Percentiles rank a stretch among this genome's conserved stretches.
Conservation (phyloP, 78 protist genomes). For the Cavenderia fasciculata region DNA sequence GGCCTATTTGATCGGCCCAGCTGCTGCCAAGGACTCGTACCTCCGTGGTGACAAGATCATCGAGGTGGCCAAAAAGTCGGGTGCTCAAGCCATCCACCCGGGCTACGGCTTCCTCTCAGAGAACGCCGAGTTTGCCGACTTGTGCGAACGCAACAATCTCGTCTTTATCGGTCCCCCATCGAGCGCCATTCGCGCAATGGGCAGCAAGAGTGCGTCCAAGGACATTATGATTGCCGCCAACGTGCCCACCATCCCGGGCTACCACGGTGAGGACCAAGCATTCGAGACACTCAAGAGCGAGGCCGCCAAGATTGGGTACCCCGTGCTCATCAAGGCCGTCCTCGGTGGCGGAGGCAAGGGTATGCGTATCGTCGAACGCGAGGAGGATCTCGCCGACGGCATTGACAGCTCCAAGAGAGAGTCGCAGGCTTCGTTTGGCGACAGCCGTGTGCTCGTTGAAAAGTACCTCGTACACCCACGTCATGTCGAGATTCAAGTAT, state of each 20-base stretch:
- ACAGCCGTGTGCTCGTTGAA: conserved; percentile 91
- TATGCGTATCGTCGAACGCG: conserved; percentile 85
- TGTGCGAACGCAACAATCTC: conserved; percentile 79
- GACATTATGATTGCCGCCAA: conserved; percentile 88
- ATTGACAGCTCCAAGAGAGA: conserved; percentile 89
- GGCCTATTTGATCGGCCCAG: conserved; percentile 84
- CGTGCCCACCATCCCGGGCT: conserved; percentile 90
- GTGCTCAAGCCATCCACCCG: conserved; percentile 97
- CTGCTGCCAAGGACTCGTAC: conserved; percentile 80
- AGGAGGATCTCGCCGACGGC: conserved; percentile 77
- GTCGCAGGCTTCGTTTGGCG: conserved; percentile 90
- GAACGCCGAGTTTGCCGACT: conserved; percentile 87
- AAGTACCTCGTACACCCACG: conserved; percentile 90
- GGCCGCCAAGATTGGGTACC: conserved; percentile 92
- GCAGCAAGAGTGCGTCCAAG: conserved; percentile 88
- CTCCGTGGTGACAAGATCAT: conserved; percentile 84
- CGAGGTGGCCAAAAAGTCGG: conserved; percentile 82
- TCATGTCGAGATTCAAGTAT: conserved; percentile 95
- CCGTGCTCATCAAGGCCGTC: conserved; percentile 95
- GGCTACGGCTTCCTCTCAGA: conserved; percentile 98
- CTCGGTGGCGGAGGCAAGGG: conserved; percentile 98
- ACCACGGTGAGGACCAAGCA: conserved; percentile 95
- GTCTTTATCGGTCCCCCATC: conserved; percentile 93
- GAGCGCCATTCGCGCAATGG: conserved; percentile 90
- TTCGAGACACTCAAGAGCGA: conserved; percentile 56